phyloP scores from a whole-genome alignment of 345 rosid species.

The Citrus sinensis region DVS_A1.0 CM039166.1:15463001-15463500 shows the following conservation, averaged over 20 bases:
- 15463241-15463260: neutral
- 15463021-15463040: neutral
- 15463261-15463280: neutral
- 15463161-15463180: neutral
- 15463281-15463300: neutral
- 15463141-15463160: neutral
- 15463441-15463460: conserved; percentile 96
- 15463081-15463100: neutral
- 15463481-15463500: neutral
- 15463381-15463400: conserved; percentile 96
- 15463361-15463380: conserved; percentile 92
- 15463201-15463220: neutral
- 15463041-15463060: neutral
- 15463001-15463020: conserved; percentile 47
- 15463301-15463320: conserved; percentile 86
- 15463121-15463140: neutral
- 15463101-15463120: neutral
- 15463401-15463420: conserved; percentile 96
- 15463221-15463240: neutral
- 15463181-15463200: conserved; percentile 2
- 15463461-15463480: conserved; percentile 42
- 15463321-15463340: conserved; percentile 98
- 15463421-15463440: conserved; percentile 76
- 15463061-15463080: neutral
- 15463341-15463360: conserved; percentile 88